Conservation (phyloP, 805 yeast species). For the Grigorovia transvaalensis region DNA sequence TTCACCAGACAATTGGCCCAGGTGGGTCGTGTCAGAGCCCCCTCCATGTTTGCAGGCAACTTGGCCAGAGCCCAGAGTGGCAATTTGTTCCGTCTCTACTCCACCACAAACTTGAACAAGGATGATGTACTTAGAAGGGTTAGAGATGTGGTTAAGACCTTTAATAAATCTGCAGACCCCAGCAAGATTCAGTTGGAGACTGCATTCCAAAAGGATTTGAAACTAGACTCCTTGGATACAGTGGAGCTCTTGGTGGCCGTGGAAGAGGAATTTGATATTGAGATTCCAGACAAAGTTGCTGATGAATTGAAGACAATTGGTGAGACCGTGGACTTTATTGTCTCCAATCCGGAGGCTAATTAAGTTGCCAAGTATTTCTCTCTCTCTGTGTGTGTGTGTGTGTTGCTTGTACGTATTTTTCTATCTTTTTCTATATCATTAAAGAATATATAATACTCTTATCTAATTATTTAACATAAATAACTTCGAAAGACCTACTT, state of each 20-base stretch:
- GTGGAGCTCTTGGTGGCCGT: slow-evolving; percentile 94
- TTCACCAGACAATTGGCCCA: slow-evolving; percentile 8
- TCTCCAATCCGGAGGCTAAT: slow-evolving; percentile 46
- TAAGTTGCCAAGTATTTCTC: background rate
- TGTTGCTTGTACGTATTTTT: background rate
- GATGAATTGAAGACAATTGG: slow-evolving; percentile 90
- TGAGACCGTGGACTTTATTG: slow-evolving; percentile 83
- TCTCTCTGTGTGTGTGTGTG: no score
- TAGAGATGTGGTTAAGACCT: slow-evolving; percentile 60
- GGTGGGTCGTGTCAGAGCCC: background rate
- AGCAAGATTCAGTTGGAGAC: slow-evolving; percentile 32
- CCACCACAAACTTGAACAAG: slow-evolving; percentile 49
- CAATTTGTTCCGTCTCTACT: slow-evolving; percentile 34
- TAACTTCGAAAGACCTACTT: no score
- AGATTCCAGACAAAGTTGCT: slow-evolving; percentile 82
- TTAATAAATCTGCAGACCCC: slow-evolving; percentile 48
- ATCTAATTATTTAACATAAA: no score
- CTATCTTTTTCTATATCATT: background rate
- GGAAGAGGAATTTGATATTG: slow-evolving; percentile 84
- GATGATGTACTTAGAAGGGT: slow-evolving; percentile 79
- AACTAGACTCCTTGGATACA: slow-evolving; percentile 79
- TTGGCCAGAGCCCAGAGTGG: background rate
- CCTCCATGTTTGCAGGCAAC: background rate
- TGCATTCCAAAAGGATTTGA: slow-evolving; percentile 44
- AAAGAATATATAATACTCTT: background rate